phyloP scores from a whole-genome alignment of 768 basidiomycete genomes.

The Termitomyces sp. region DNA sequence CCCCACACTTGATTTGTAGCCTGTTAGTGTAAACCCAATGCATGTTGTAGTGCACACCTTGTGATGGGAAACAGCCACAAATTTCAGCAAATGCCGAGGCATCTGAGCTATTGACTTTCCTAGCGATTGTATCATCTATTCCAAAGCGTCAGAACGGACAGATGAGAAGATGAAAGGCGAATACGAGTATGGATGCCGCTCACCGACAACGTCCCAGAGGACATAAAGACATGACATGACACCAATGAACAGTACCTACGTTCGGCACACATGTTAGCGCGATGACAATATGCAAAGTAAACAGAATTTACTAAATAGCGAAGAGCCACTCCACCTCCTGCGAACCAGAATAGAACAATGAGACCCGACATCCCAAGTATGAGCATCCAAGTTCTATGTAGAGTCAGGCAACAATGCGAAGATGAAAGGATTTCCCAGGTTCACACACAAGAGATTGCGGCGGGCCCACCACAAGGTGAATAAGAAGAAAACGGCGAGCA shows the following conservation, averaged over 20 bases:
- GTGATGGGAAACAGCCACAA: constrained; percentile 82
- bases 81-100: constrained; percentile 80
- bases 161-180: neutral
- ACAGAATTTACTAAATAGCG: constrained; percentile 60
- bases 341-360: constrained; percentile 82
- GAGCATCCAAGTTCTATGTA: constrained; percentile 64
- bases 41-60: constrained; percentile 36
- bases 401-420: neutral
- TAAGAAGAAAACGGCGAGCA: constrained; percentile 80
- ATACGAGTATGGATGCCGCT: constrained; percentile 12
- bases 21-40: neutral
- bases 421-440: constrained; percentile 16
- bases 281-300: neutral
- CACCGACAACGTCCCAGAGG: constrained; percentile 84
- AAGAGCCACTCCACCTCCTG: constrained; percentile 65
- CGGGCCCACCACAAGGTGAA: constrained; percentile 88
- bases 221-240: constrained; percentile 85
- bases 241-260: constrained; percentile 69
- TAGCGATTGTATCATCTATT: constrained; percentile 75
- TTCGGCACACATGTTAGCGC: neutral
- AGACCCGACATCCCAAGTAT: constrained; percentile 77
- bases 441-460: constrained; percentile 72
- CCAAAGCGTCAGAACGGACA: neutral
- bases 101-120: constrained; percentile 85
- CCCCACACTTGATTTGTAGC: constrained; percentile 62